Conservation (phyloP, 257 asterid genomes). For the Eustoma russellianum region DNA sequence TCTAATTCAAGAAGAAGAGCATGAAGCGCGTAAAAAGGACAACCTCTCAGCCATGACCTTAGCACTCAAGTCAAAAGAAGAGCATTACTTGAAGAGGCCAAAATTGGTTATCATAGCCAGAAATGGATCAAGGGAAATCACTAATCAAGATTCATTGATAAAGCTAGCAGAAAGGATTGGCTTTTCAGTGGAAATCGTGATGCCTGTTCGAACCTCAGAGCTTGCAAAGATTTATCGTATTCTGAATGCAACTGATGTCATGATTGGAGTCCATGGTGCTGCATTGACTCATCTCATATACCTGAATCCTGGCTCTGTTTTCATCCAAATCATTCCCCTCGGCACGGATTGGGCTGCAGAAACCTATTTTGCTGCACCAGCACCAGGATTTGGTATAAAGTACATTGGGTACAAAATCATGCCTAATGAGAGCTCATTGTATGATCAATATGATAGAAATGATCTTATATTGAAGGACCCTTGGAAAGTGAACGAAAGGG, state of each 20-base stretch:
- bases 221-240: conserved; percentile 40
- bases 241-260: conserved; percentile 64
- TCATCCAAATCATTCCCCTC: conserved; percentile 65
- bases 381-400: conserved; percentile 46
- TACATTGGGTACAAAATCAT: conserved; percentile 66
- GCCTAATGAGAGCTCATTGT: conserved; percentile 65
- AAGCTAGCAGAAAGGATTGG: conserved; percentile 52
- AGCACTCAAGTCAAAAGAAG: conserved; percentile 1
- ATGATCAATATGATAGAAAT: conserved; percentile 32
- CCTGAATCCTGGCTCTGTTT: conserved; percentile 56
- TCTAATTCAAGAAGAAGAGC: conserved; percentile 27
- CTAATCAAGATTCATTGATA: conserved; percentile 45
- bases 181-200: conserved; percentile 41
- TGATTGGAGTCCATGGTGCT: conserved; percentile 90
- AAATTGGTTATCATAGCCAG: conserved; percentile 51
- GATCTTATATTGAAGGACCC: conserved; percentile 55
- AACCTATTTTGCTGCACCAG: conserved; percentile 53
- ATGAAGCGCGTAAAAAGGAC: conserved; percentile 7
- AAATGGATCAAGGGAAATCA: conserved; percentile 49
- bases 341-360: conserved; percentile 89
- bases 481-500: conserved; percentile 25
- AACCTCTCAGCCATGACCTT: conserved; percentile 6
- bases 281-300: conserved; percentile 82
- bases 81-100: conserved; percentile 21
- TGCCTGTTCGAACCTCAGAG: conserved; percentile 48